Conservation (phyloP, 306 rosid species). For the Trifolium pratense region DNA sequence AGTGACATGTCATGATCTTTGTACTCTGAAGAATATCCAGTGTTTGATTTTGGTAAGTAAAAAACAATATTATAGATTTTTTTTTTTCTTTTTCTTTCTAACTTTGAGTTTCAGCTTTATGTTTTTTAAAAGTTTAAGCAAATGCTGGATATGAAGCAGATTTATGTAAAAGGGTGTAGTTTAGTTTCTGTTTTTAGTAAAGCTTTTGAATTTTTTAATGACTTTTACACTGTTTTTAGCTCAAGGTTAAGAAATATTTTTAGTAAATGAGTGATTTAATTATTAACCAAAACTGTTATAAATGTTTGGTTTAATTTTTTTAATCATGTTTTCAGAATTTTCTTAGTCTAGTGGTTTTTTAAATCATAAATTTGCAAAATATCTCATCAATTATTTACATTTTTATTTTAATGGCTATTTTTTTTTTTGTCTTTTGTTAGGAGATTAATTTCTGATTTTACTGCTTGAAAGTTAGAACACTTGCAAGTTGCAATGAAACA, state of each 20-base stretch:
- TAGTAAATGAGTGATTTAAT: not conserved
- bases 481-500: slow-evolving; percentile 10
- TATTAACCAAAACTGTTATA: not conserved
- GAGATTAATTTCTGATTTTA: slow-evolving; percentile 25
- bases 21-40: slow-evolving; percentile 44
- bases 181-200: slow-evolving; percentile 34
- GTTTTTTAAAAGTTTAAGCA: slow-evolving; percentile 34
- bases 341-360: slow-evolving; percentile 21
- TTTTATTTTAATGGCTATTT: slow-evolving; percentile 18
- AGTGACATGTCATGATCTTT: slow-evolving; percentile 55
- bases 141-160: slow-evolving; percentile 42
- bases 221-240: slow-evolving; percentile 22
- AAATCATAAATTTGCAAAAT: not conserved
- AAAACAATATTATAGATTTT: not conserved
- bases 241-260: slow-evolving; percentile 30
- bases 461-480: slow-evolving; percentile 32
- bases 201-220: slow-evolving; percentile 27
- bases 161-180: slow-evolving; percentile 37
- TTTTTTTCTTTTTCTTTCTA: too few relatives aligned
- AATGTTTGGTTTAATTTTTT: slow-evolving; percentile 23
- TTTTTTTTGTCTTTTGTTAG: slow-evolving; percentile 27
- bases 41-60: slow-evolving; percentile 38
- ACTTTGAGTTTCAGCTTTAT: slow-evolving; percentile 40
- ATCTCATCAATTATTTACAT: not conserved
- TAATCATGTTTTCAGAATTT: slow-evolving; percentile 20